Base-by-base conservation (phyloP, 2,329 filamentous ascomycete species). In the Aureobasidium lini region DNA sequence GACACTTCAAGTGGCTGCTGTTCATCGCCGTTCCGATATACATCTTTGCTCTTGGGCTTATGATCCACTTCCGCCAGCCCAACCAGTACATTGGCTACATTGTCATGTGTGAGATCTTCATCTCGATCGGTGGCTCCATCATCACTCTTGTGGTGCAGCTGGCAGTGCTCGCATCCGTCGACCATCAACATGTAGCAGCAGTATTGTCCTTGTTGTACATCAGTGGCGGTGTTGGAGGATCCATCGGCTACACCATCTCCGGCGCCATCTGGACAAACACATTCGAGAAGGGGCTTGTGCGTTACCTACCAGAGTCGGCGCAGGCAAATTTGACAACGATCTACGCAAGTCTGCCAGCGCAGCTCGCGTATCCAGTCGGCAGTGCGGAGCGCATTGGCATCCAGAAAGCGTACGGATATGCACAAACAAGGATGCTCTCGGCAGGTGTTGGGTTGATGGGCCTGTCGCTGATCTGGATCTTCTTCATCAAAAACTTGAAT, bases 351-450 rank as follows among this genome's bases (percentile, higher is more conserved):
- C 65, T 86, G 18, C 72, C 72, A 0, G 74, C 73, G 3, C 86
- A 88, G 64, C 68, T 84, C 3, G 70, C 69, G 15, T 86, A 84
- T 65, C 71, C 74, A 0, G 64, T 75, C 28, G 82, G 81, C 1
- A 78, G 71, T 3, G 72, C 76, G 0, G 78, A 76, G 16, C 71
- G 85, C 6, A 66, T 73, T 9, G 73, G 70, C 0, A 74, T 75
- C 64, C 67, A 71, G 57, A 53, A 66, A 18, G 70, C 70, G 5
- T 75, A 74, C 48, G 62, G 54, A 5, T 62, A 71, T 62, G 68
- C 71, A 1, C 72, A 74, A 53, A 64, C 64, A 34, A 70, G 69
- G 60, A 72, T 74, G 70, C 63, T 70, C 6, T 69, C 71, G 43
- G 65, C 69, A 2, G 70, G 69, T 31, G 63, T 66, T 28, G 62